Evolutionary conservation across 108 stramenopile genomes (phyloP).

Genomic region (Heterococcus sp.): DNA sequence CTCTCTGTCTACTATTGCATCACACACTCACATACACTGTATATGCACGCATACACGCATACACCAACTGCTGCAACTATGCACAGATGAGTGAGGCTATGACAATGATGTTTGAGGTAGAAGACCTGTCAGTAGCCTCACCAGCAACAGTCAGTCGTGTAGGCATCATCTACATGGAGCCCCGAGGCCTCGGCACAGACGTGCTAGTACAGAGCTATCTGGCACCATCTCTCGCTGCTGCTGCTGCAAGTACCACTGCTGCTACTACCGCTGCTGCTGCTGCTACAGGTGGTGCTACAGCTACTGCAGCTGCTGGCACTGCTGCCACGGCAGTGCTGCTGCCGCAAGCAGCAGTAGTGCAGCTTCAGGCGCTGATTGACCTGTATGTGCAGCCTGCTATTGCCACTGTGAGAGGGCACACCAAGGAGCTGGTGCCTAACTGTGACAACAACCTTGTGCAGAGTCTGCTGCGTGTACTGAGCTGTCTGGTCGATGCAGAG

Average conservation of each 20-base stretch:
- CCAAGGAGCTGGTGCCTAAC: constrained; percentile 61
- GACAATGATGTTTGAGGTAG: constrained; percentile 73
- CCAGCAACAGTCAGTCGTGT: constrained; percentile 69
- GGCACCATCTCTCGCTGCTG: too few relatives aligned
- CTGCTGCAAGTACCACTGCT: constrained; percentile 3
- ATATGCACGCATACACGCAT: too few relatives aligned
- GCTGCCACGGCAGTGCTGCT: not conserved
- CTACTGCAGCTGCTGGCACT: not conserved
- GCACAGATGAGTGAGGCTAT: constrained; percentile 60
- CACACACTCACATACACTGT: too few relatives aligned
- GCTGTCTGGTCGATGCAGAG: constrained; percentile 59
- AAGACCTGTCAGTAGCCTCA: constrained; percentile 64
- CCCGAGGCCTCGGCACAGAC: constrained; percentile 59
- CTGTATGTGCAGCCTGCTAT: constrained; percentile 13
- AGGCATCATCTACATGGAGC: constrained; percentile 73
- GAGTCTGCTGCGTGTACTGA: constrained; percentile 56
- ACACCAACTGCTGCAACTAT: too few relatives aligned
- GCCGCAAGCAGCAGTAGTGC: constrained; percentile 9
- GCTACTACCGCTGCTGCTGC: not conserved
- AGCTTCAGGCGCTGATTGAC: constrained; percentile 53
- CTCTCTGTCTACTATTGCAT: too few relatives aligned
- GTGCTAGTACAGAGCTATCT: constrained; percentile 60
- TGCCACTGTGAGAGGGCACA: not conserved
- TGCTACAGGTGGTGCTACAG: not conserved
- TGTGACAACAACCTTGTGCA: constrained; percentile 64